Conservation (phyloP, 176 grass and related monocot genomes). For the Elaeis guineensis region DNA sequence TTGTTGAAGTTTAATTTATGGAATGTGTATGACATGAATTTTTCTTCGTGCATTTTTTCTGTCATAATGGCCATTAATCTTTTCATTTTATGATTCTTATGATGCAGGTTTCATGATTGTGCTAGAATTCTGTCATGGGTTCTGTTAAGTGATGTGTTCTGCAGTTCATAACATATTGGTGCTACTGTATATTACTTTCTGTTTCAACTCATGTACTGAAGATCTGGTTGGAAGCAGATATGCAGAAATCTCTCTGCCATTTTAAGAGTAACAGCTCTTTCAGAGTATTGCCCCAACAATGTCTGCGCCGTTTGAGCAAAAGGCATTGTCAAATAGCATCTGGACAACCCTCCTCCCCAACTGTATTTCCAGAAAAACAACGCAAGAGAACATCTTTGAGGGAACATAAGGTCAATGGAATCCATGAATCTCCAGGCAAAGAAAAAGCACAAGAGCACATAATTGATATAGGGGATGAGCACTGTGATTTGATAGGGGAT, state of each 20-base stretch:
- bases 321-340: slow-evolving; percentile 45
- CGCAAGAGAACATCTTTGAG: slow-evolving; percentile 49
- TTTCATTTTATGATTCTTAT: neutral
- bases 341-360: slow-evolving; percentile 62
- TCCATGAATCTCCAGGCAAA: slow-evolving; percentile 33
- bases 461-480: slow-evolving; percentile 66
- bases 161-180: neutral
- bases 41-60: slow-evolving; percentile 24
- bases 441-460: slow-evolving; percentile 48
- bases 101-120: slow-evolving; percentile 16
- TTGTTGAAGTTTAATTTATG: neutral
- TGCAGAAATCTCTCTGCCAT: slow-evolving; percentile 53
- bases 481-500: slow-evolving; percentile 76
- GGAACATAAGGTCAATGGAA: slow-evolving; percentile 30
- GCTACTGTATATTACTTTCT: slow-evolving; percentile 4
- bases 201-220: slow-evolving; percentile 10
- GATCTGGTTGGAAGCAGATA: slow-evolving; percentile 23
- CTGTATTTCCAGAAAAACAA: slow-evolving; percentile 81
- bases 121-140: slow-evolving; percentile 20
- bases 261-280: slow-evolving; percentile 43
- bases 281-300: slow-evolving; percentile 62
- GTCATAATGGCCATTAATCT: slow-evolving; percentile 21
- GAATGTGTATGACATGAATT: slow-evolving; percentile 9
- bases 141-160: slow-evolving; percentile 21
- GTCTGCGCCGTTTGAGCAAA: slow-evolving; percentile 44